These are phyloP conservation scores for Carpinus viminea DNA, from an alignment of 306 rosid genomes.

Conservation along the genomic window DNA sequence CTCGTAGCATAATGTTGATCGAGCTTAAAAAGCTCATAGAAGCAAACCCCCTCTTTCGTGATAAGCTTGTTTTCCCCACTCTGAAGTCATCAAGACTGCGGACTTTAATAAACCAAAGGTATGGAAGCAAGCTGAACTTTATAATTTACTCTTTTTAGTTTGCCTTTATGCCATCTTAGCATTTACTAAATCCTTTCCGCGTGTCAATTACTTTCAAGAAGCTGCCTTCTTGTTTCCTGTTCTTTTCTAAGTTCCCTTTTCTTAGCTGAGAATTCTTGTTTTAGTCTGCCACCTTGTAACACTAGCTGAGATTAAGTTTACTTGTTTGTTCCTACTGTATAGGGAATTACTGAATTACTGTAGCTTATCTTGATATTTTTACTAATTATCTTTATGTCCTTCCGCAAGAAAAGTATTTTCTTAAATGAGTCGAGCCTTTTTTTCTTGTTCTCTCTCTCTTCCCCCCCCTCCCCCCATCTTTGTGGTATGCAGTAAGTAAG, in stretches of 20 bases:
- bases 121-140: slow-evolving; percentile 10
- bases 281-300: not conserved
- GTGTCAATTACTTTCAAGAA: not conserved
- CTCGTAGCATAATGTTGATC: slow-evolving; percentile 78
- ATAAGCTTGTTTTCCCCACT: slow-evolving; percentile 75
- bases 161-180: slow-evolving; percentile 10
- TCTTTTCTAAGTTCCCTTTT: not conserved
- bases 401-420: not conserved
- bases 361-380: not conserved
- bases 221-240: not conserved
- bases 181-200: slow-evolving; percentile 3
- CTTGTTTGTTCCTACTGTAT: not conserved
- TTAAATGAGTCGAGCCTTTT: not conserved
- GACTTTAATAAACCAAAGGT: slow-evolving; percentile 89
- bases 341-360: not conserved
- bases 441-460: not conserved
- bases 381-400: not conserved
- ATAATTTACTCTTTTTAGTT: slow-evolving; percentile 7
- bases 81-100: slow-evolving; percentile 73
- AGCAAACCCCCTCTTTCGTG: slow-evolving; percentile 83
- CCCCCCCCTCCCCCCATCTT: not conserved
- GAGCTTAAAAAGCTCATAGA: slow-evolving; percentile 82
- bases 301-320: not conserved
- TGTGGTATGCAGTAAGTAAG: not conserved
- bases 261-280: not conserved